Conservation (phyloP, 2,329 filamentous ascomycete species). For the Colletotrichum spaethianum region DNA sequence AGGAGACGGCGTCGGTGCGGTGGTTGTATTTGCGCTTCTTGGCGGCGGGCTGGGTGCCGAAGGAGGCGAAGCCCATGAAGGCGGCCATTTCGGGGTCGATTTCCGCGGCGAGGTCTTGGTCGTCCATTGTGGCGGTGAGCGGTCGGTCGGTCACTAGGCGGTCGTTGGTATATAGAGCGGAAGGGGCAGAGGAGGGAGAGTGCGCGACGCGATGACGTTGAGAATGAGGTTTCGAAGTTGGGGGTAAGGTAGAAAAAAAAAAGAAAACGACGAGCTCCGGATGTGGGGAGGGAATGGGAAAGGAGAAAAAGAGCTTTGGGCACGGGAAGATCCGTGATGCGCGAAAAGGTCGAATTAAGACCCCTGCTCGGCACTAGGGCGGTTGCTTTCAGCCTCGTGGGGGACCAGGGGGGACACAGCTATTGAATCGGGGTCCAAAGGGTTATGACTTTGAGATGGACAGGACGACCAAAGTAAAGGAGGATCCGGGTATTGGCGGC, state of each 20-base stretch:
- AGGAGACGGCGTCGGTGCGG: conserved; percentile 64
- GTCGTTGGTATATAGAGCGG: not conserved
- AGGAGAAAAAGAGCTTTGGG: conserved; percentile 17
- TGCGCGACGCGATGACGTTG: not conserved
- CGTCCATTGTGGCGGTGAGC: conserved; percentile 34
- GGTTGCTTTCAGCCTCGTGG: conserved; percentile 31
- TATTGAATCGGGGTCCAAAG: not conserved
- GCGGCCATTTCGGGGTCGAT: conserved; percentile 68
- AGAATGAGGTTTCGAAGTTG: not conserved
- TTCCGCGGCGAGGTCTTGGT: conserved; percentile 42
- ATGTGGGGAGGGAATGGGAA: not conserved
- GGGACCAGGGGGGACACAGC: not conserved
- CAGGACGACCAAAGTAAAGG: not conserved
- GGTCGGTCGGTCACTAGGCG: not conserved
- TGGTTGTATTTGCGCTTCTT: conserved; percentile 80
- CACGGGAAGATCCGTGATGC: conserved; percentile 23
- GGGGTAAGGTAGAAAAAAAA: not conserved
- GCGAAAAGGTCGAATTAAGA: conserved; percentile 31
- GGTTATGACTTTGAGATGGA: not conserved
- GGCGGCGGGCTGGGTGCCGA: conserved; percentile 68
- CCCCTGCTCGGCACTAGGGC: conserved; percentile 34
- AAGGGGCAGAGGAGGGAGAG: not conserved
- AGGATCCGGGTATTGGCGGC: conserved; percentile 28
- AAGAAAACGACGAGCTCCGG: not conserved
- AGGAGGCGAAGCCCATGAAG: conserved; percentile 81